Conservation (phyloP, 2,329 filamentous ascomycete species). For the Sordariomycetes sp. region DNA sequence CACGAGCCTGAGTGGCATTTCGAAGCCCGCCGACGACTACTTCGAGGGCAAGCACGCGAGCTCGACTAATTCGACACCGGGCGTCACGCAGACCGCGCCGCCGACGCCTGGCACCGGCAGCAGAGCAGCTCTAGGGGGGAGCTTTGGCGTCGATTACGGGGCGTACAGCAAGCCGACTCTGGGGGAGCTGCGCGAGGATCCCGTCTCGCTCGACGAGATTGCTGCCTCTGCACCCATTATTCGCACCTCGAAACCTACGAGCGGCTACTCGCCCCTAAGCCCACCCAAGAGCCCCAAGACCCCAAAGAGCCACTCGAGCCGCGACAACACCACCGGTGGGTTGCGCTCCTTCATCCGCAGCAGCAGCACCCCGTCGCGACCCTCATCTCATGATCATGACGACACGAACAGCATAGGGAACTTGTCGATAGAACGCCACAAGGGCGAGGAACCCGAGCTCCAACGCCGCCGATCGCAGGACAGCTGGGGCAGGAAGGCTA, state of each 20-base stretch:
- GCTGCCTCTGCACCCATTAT: constrained; percentile 62
- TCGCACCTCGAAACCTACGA: constrained; percentile 73
- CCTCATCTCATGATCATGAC: constrained; percentile 50
- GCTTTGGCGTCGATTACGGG: constrained; percentile 68
- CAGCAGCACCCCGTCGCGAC: constrained; percentile 35
- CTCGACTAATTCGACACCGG: constrained; percentile 15
- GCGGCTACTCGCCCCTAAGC: constrained; percentile 65
- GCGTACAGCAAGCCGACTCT: constrained; percentile 46
- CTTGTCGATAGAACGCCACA: constrained; percentile 50
- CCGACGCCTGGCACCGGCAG: constrained; percentile 6
- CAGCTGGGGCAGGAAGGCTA: constrained; percentile 49
- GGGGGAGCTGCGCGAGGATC: constrained; percentile 35
- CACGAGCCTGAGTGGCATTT: constrained; percentile 60
- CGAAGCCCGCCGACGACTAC: constrained; percentile 57
- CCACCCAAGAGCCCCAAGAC: constrained; percentile 41
- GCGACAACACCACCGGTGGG: constrained; percentile 38
- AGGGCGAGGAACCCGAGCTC: constrained; percentile 39
- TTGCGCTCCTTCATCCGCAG: constrained; percentile 52
- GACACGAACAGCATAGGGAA: constrained; percentile 56
- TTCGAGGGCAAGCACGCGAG: constrained; percentile 49
- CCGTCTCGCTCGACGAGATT: constrained; percentile 45
- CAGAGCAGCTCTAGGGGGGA: constrained; percentile 20
- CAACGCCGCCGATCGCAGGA: constrained; percentile 46
- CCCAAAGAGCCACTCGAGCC: constrained; percentile 38
- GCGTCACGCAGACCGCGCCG: constrained; percentile 13